Conservation (phyloP, 192 early-diverging fungal genomes). For the Pilobolus umbonatus region DNA sequence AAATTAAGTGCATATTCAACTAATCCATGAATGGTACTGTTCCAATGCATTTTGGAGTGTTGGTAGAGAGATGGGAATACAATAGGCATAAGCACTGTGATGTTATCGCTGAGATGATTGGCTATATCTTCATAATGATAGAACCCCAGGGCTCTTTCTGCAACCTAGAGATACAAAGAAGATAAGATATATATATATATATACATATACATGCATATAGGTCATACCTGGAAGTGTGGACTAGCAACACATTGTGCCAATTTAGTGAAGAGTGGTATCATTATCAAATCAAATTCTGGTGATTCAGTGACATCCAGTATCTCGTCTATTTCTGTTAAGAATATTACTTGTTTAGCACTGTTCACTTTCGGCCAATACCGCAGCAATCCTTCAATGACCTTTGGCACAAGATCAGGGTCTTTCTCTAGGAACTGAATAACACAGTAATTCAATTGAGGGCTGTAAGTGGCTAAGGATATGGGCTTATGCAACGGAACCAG, state of each 20-base stretch:
- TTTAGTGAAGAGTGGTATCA: slow-evolving; percentile 89
- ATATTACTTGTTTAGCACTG: slow-evolving; percentile 99
- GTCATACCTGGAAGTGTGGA: slow-evolving; percentile 91
- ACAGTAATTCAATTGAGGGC: slow-evolving; percentile 96
- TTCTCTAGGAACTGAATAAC: slow-evolving; percentile 99
- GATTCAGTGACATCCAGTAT: slow-evolving; percentile 96
- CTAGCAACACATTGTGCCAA: slow-evolving; percentile 92
- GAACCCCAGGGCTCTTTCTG: slow-evolving; percentile 94
- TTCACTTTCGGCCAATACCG: slow-evolving; percentile 99
- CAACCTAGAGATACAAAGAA: slow-evolving; percentile 24
- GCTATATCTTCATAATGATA: slow-evolving; percentile 99
- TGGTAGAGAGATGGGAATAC: slow-evolving; percentile 94
- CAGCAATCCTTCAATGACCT: slow-evolving; percentile 85
- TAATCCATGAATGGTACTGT: slow-evolving; percentile 92
- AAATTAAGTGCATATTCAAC: slow-evolving; percentile 96
- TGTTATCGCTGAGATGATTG: slow-evolving; percentile 92
- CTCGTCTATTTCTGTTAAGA: slow-evolving; percentile 96
- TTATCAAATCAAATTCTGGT: slow-evolving; percentile 85
- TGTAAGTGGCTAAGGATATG: slow-evolving; percentile 90
- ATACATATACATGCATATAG: neutral
- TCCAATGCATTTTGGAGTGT: slow-evolving; percentile 97
- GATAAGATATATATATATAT: neutral
- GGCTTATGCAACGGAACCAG: slow-evolving; percentile 97
- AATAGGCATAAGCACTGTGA: slow-evolving; percentile 87
- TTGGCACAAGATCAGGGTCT: slow-evolving; percentile 84